phyloP scores from a whole-genome alignment of 345 rosid species.

The Eucalyptus cladocalyx region DNA sequence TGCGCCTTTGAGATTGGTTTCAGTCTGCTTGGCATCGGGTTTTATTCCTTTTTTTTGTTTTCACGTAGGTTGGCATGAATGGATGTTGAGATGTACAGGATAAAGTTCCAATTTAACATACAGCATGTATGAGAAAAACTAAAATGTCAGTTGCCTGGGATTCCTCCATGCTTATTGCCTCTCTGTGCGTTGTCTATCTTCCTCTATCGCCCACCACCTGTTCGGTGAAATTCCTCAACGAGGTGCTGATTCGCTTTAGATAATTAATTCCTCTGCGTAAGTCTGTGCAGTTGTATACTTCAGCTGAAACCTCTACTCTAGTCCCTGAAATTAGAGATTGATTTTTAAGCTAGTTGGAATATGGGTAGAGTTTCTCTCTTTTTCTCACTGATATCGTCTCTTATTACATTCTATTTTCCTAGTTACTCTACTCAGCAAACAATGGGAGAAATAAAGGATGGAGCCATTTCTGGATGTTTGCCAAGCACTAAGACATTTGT shows the following conservation, averaged over 20 bases:
- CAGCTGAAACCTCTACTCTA: not conserved
- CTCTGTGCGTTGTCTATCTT: not conserved
- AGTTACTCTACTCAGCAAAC: not conserved
- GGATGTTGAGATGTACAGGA: not conserved
- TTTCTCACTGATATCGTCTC: not conserved
- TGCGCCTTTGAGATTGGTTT: not conserved
- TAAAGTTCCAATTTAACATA: not conserved
- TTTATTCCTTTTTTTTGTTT: not conserved
- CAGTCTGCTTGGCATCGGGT: not conserved
- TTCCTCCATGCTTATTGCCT: not conserved
- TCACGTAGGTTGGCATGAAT: not conserved
- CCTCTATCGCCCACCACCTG: not conserved
- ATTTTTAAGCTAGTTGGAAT: not conserved
- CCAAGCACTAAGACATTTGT: slow-evolving; percentile 50
- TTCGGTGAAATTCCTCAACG: not conserved
- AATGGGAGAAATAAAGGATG: slow-evolving; percentile 70
- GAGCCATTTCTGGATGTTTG: slow-evolving; percentile 49
- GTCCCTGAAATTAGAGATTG: not conserved
- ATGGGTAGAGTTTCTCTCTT: not conserved
- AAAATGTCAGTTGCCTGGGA: not conserved
- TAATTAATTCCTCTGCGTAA: not conserved
- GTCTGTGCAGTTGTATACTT: not conserved
- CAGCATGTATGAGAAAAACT: not conserved
- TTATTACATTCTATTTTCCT: not conserved
- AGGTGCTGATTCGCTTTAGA: not conserved